Evolutionary conservation across 805 yeast genomes (phyloP).

Genomic region (Vanderwaltozyma tropicalis): DNA sequence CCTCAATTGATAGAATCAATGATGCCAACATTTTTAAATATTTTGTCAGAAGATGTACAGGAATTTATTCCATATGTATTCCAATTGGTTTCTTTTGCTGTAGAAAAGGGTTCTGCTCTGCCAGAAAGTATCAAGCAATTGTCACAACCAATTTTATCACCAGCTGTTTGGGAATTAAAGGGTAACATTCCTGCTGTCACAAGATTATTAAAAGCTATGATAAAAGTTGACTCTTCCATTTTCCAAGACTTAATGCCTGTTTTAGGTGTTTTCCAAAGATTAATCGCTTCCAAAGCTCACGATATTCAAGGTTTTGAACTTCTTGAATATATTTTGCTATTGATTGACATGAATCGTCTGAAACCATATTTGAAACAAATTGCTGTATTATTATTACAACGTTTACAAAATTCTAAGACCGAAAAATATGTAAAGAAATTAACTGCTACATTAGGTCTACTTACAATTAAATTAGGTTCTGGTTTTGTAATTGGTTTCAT

Average conservation of each 20-base stretch:
- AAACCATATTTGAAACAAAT: slow-evolving; percentile 55
- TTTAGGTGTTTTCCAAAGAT: slow-evolving; percentile 91
- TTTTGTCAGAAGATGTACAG: slow-evolving; percentile 76
- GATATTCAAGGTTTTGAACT: slow-evolving; percentile 81
- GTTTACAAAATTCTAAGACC: slow-evolving; percentile 72
- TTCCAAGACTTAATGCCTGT: slow-evolving; percentile 58
- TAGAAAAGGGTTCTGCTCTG: slow-evolving; percentile 45
- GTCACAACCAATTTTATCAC: slow-evolving; percentile 74
- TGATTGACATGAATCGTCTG: slow-evolving; percentile 42
- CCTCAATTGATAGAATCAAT: slow-evolving; percentile 33
- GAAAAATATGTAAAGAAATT: slow-evolving; percentile 70
- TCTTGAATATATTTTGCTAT: slow-evolving; percentile 53
- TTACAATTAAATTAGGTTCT: slow-evolving; percentile 38
- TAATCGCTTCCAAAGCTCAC: slow-evolving; percentile 73
- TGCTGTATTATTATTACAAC: slow-evolving; percentile 63
- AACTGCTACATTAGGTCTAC: slow-evolving; percentile 47
- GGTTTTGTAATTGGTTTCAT: slow-evolving; percentile 53
- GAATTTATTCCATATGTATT: slow-evolving; percentile 91
- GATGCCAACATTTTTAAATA: slow-evolving; percentile 55
- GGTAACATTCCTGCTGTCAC: slow-evolving; percentile 94
- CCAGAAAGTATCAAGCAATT: slow-evolving; percentile 59
- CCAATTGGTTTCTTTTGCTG: slow-evolving; percentile 73
- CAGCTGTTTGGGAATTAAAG: slow-evolving; percentile 84
- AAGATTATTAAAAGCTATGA: slow-evolving; percentile 60
- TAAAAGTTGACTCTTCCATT: slow-evolving; percentile 29